Conservation (phyloP, 169 alveolate species). For the Babesia ovata region DNA sequence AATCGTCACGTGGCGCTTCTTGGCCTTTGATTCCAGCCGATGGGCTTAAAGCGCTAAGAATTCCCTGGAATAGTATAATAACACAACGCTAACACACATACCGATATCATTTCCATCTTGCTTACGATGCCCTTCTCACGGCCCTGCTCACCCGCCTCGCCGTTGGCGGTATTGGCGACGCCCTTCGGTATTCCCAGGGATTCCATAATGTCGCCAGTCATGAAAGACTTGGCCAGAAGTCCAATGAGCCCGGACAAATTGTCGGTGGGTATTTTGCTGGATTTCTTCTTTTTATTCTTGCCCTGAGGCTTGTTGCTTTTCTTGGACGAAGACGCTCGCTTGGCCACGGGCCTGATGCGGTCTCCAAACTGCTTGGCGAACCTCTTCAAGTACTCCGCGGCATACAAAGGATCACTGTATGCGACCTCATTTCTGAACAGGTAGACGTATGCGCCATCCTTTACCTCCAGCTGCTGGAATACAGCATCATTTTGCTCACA, state of each 20-base stretch:
- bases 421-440: slow-evolving; percentile 29
- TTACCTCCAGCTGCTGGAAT: slow-evolving; percentile 1
- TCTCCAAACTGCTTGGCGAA: slow-evolving; percentile 37
- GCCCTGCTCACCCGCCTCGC: slow-evolving; percentile 1
- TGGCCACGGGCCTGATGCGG: slow-evolving; percentile 20
- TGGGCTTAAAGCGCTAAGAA: background rate
- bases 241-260: background rate
- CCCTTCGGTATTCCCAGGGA: background rate
- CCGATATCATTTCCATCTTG: slow-evolving; percentile 3
- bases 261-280: background rate
- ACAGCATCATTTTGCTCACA: slow-evolving; percentile 18
- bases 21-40: background rate
- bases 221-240: slow-evolving; percentile 5
- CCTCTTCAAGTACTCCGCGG: slow-evolving; percentile 37
- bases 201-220: background rate
- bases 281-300: slow-evolving; percentile 18
- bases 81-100: background rate
- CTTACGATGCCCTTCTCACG: background rate
- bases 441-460: slow-evolving; percentile 39
- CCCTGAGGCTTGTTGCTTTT: background rate
- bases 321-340: background rate
- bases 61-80: background rate
- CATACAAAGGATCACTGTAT: slow-evolving; percentile 33
- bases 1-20: background rate
- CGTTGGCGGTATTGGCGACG: background rate